Conservation (phyloP, 805 yeast species). For the Hanseniaspora singularis region DNA sequence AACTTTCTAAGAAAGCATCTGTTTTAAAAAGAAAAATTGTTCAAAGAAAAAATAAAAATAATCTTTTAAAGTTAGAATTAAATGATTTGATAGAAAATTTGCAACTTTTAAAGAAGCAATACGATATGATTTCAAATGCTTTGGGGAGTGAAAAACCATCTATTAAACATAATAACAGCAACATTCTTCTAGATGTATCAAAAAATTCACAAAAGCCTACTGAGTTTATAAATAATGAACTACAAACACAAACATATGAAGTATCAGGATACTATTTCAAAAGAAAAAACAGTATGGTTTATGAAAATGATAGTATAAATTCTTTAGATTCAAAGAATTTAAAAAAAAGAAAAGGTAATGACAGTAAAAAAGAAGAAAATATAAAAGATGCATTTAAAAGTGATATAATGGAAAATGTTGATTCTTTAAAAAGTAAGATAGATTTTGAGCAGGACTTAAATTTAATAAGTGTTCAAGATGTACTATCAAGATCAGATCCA, state of each 20-base stretch:
- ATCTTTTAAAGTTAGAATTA: slow-evolving; percentile 22
- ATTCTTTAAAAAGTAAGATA: not conserved
- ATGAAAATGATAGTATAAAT: not conserved
- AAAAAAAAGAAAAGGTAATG: slow-evolving; percentile 10
- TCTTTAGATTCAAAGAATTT: not conserved
- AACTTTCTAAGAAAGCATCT: slow-evolving; percentile 17
- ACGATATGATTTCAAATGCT: slow-evolving; percentile 11
- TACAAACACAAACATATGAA: not conserved
- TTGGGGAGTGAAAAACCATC: not conserved
- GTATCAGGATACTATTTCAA: slow-evolving; percentile 9
- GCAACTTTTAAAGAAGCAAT: slow-evolving; percentile 22
- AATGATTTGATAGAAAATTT: slow-evolving; percentile 22
- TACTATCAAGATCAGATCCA: slow-evolving; percentile 1
- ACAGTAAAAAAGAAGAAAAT: not conserved
- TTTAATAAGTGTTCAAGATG: slow-evolving; percentile 1
- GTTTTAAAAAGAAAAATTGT: slow-evolving; percentile 22
- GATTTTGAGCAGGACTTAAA: not conserved
- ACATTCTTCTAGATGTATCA: not conserved
- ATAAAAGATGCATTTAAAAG: not conserved
- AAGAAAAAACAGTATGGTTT: slow-evolving; percentile 1
- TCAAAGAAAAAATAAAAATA: slow-evolving; percentile 21
- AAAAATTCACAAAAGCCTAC: not conserved
- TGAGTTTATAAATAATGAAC: not conserved
- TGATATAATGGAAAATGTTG: not conserved
- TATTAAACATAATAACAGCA: not conserved